Conservation (phyloP, 495 filamentous ascomycete genomes). For the Penicillium paradoxum region DNA sequence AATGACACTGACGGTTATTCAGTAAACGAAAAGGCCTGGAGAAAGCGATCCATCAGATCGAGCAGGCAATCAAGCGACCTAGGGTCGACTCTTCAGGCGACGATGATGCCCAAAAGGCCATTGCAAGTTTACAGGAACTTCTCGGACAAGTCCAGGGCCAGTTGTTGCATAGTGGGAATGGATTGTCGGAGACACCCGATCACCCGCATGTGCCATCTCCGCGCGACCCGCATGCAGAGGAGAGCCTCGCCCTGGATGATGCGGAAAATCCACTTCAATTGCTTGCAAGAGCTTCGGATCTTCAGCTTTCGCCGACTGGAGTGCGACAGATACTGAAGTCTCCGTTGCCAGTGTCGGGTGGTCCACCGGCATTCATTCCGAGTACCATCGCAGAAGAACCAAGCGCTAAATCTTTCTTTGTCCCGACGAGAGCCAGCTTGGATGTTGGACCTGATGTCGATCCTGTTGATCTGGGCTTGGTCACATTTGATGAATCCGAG, state of each 20-base stretch:
- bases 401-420: conserved; percentile 52
- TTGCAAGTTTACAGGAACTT: conserved; percentile 52
- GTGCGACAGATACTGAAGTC: conserved; percentile 15
- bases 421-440: conserved; percentile 52
- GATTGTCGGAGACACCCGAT: conserved; percentile 23
- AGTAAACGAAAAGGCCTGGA: conserved; percentile 71
- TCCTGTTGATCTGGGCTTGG: conserved; percentile 61
- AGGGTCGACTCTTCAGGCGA: conserved; percentile 42
- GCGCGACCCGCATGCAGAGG: conserved; percentile 32
- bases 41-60: conserved; percentile 68
- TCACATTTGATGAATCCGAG: conserved; percentile 57
- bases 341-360: conserved; percentile 13
- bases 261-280: conserved; percentile 70
- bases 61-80: conserved; percentile 64
- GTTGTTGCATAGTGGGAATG: conserved; percentile 26
- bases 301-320: conserved; percentile 50
- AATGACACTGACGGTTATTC: conserved; percentile 4
- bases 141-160: conserved; percentile 45
- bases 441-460: conserved; percentile 61
- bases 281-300: conserved; percentile 64
- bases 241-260: conserved; percentile 59
- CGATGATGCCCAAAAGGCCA: conserved; percentile 48
- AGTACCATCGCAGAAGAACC: conserved; percentile 2
- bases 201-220: conserved; percentile 23
- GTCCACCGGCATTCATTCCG: conserved; percentile 4